Conservation (phyloP, 495 filamentous ascomycete species). For the Wilcoxina mikolae region DNA sequence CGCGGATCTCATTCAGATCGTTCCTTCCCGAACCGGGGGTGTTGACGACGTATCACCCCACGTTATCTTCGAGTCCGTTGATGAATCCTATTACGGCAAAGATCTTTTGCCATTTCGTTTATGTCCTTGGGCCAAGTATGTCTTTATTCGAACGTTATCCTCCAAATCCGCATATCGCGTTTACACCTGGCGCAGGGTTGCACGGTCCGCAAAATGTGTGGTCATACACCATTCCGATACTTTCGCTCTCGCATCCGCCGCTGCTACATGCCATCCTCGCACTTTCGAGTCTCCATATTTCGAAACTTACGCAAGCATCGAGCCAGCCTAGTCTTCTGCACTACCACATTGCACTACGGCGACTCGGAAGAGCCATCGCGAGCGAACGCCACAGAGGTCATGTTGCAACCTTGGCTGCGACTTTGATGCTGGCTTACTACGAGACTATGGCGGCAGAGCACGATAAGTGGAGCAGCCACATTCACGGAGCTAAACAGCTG, state of each 20-base stretch:
- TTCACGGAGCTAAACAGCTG: slow-evolving; percentile 69
- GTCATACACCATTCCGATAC: slow-evolving; percentile 63
- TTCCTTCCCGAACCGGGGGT: slow-evolving; percentile 54
- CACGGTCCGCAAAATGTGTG: slow-evolving; percentile 28
- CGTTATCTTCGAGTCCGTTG: slow-evolving; percentile 60
- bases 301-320: slow-evolving; percentile 58
- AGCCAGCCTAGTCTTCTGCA: slow-evolving; percentile 73
- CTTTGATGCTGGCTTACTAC: slow-evolving; percentile 78
- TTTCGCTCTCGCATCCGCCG: slow-evolving; percentile 67
- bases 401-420: slow-evolving; percentile 71
- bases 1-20: slow-evolving; percentile 45
- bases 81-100: slow-evolving; percentile 69
- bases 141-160: slow-evolving; percentile 80
- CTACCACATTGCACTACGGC: slow-evolving; percentile 71
- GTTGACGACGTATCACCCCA: slow-evolving; percentile 64
- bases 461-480: slow-evolving; percentile 85
- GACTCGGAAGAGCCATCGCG: slow-evolving; percentile 58
- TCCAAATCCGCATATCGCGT: slow-evolving; percentile 43
- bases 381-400: slow-evolving; percentile 56
- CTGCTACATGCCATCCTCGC: slow-evolving; percentile 88
- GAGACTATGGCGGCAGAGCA: slow-evolving; percentile 93
- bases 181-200: slow-evolving; percentile 23
- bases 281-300: slow-evolving; percentile 73
- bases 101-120: slow-evolving; percentile 85
- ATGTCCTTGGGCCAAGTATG: slow-evolving; percentile 71